Conservation (phyloP, 1,284 basidiomycete genomes). For the Meripilus lineatus region DNA sequence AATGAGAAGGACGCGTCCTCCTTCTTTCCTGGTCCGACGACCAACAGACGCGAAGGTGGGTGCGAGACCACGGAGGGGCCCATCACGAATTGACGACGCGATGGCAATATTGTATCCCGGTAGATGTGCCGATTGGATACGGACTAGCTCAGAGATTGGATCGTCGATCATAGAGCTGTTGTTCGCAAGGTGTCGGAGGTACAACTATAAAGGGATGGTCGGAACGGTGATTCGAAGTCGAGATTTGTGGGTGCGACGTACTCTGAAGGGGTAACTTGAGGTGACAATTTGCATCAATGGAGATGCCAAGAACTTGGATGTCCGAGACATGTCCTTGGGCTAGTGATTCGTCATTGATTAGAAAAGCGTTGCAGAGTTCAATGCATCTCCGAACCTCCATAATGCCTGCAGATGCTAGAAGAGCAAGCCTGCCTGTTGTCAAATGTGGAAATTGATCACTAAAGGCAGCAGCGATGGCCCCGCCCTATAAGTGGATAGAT, state of each 20-base stretch:
- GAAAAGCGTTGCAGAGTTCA: not conserved
- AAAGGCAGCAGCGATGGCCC: constrained; percentile 66
- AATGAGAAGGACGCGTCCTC: constrained; percentile 52
- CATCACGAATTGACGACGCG: constrained; percentile 69
- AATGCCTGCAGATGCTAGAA: constrained; percentile 65
- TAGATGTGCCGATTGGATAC: constrained; percentile 68
- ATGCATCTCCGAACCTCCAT: constrained; percentile 52
- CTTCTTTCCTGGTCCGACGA: constrained; percentile 29
- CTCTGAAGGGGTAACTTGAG: constrained; percentile 54
- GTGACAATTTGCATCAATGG: constrained; percentile 60
- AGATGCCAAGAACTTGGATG: constrained; percentile 68
- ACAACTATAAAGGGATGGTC: constrained; percentile 34
- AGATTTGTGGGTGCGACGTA: constrained; percentile 24
- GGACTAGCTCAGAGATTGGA: constrained; percentile 51
- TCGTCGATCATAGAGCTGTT: constrained; percentile 24
- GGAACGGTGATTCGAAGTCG: not conserved
- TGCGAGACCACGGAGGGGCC: constrained; percentile 57
- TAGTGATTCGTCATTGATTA: constrained; percentile 23
- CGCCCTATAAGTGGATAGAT: constrained; percentile 43
- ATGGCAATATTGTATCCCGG: constrained; percentile 68
- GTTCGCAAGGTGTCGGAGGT: constrained; percentile 43
- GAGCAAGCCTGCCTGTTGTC: constrained; percentile 54
- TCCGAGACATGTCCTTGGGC: constrained; percentile 63
- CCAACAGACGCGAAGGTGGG: constrained; percentile 34
- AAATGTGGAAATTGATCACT: constrained; percentile 65